Conservation (phyloP, 2,329 filamentous ascomycete genomes). For the Sporothrix pallida region DNA sequence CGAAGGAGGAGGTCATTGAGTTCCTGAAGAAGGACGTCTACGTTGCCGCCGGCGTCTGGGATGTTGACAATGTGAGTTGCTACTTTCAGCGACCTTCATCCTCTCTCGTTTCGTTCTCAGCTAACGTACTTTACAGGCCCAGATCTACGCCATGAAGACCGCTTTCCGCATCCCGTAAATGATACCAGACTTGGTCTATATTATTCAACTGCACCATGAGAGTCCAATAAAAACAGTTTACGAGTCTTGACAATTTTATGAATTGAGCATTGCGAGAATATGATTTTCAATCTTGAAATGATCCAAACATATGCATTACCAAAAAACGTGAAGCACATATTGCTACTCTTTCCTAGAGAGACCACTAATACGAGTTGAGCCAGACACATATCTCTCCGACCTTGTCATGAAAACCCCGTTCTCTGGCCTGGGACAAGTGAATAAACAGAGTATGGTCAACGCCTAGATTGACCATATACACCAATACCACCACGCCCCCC, state of each 20-base stretch:
- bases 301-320: too few relatives aligned
- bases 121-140: conserved; percentile 37
- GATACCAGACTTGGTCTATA: not conserved
- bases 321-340: too few relatives aligned
- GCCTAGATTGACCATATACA: not conserved
- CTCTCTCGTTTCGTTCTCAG: not conserved
- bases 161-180: conserved; percentile 42
- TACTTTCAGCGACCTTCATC: not conserved
- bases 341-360: not conserved
- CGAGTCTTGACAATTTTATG: not conserved
- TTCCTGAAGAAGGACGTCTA: conserved; percentile 76
- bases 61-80: conserved; percentile 67
- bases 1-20: conserved; percentile 71
- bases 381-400: not conserved
- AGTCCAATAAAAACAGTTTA: not conserved
- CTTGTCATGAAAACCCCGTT: not conserved
- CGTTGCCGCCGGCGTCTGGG: conserved; percentile 75
- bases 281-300: not conserved
- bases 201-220: too few relatives aligned
- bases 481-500: not conserved
- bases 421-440: not conserved
- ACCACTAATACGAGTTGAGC: not conserved
- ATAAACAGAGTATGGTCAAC: not conserved
- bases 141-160: conserved; percentile 46
- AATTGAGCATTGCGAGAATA: not conserved